These are phyloP conservation scores for Phytophthora capsici DNA, from an alignment of 352 stramenopile genomes.

Conservation along the genomic window DNA sequence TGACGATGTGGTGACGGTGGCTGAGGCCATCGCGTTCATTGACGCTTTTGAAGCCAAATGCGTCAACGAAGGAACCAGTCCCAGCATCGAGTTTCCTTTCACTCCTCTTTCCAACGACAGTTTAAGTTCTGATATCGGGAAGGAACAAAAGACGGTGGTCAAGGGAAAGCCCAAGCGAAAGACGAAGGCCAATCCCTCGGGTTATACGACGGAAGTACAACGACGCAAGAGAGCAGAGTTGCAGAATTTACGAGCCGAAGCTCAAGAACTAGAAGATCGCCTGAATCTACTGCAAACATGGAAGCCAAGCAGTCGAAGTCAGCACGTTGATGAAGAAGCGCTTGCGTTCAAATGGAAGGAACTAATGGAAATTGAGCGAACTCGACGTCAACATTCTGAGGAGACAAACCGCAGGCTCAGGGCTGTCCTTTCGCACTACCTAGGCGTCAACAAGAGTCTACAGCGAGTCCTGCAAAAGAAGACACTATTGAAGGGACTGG, in stretches of 20 bases:
- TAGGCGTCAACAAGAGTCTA: slow-evolving; percentile 20
- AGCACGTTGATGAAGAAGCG: not conserved
- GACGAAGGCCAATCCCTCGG: slow-evolving; percentile 5
- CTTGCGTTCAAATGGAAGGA: slow-evolving; percentile 8
- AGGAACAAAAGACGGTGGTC: not conserved
- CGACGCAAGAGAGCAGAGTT: slow-evolving; percentile 31
- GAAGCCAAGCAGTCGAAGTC: not conserved
- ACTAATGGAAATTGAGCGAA: slow-evolving; percentile 6
- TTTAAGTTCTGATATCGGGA: too few species aligned
- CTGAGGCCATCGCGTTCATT: slow-evolving; percentile 20
- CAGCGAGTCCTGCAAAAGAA: slow-evolving; percentile 20
- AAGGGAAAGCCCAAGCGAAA: not conserved
- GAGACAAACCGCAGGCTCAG: slow-evolving; percentile 33
- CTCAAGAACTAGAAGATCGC: slow-evolving; percentile 18
- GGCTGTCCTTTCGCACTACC: slow-evolving; percentile 10
- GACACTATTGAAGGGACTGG: slow-evolving; percentile 14
- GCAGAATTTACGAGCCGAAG: slow-evolving; percentile 24
- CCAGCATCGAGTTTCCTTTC: not conserved
- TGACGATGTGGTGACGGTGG: slow-evolving; percentile 9
- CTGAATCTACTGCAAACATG: slow-evolving; percentile 6
- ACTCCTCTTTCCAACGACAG: too few species aligned
- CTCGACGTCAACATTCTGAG: slow-evolving; percentile 20
- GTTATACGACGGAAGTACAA: slow-evolving; percentile 29
- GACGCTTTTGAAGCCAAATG: slow-evolving; percentile 14
- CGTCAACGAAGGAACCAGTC: not conserved